Base-by-base conservation (phyloP, 2,329 filamentous ascomycete genomes). In the Aspergillus texensis region DNA sequence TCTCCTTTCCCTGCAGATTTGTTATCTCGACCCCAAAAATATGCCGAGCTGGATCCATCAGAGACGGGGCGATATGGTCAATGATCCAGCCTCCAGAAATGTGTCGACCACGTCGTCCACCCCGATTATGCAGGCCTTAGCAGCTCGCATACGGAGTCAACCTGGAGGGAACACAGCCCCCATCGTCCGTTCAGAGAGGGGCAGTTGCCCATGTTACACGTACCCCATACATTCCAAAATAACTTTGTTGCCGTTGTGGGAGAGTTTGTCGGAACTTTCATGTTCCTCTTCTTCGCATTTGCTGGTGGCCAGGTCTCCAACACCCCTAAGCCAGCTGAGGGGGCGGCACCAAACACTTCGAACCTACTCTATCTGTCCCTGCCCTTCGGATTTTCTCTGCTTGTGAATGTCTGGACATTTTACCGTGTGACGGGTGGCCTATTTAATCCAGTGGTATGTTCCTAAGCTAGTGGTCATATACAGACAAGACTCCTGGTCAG, bases 361-460 rank as follows among this genome's bases (percentile, higher is more conserved):
- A 75, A 74, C 28, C 66, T 82, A 63, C 63, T 83, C 14, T 84
- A 81, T 65, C 79, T 81, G 36, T 67, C 78, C 2, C 67, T 83
- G 34, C 73, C 71, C 5, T 84, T 83, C 65, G 81, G 79, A 1
- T 80, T 83, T 59, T 79, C 81, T 2, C 72, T 85, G 57, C 78
- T 79, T 1, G 82, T 84, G 63, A 86, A 85, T 68, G 83, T 82
- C 2, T 86, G 84, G 83, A 79, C 83, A 0, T 86, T 86, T 69
- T 85, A 81, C 68, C 78, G 83, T 21, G 78, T 85, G 32, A 82
- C 80, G 4, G 83, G 83, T 26, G 82, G 82, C 2, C 70, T 84
- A 16, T 85, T 85, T 68, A 85, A 85, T 62, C 83, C 83, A 3
- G 78, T 76, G 50, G 81, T 83, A 77, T 14, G 53, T 46, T 32